Evolutionary conservation across 306 rosid genomes (phyloP).

Genomic region (Cotoneaster glaucophyllus): DNA sequence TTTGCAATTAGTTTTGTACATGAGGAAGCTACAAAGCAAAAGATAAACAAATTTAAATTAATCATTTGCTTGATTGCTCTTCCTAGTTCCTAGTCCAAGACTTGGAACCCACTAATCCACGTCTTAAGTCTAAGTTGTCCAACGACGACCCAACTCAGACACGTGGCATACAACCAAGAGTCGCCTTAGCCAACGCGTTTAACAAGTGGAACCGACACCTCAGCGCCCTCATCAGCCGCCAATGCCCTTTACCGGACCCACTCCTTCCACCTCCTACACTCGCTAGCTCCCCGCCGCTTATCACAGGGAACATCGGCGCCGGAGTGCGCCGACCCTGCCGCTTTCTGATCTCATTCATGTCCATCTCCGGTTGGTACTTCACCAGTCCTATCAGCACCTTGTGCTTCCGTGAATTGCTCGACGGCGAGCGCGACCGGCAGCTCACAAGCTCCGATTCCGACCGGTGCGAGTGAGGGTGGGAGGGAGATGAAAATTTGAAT

Average conservation of each 20-base stretch:
- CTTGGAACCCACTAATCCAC: background rate
- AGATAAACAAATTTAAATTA: background rate
- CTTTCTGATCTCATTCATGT: constrained; percentile 36
- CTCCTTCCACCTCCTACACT: background rate
- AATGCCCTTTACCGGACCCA: constrained; percentile 9
- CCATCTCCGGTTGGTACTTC: constrained; percentile 33
- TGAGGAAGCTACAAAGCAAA: background rate
- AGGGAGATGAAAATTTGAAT: background rate
- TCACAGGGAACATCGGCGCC: constrained; percentile 20
- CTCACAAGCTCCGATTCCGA: background rate
- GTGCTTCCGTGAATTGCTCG: constrained; percentile 12
- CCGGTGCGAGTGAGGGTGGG: background rate
- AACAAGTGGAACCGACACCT: constrained; percentile 21
- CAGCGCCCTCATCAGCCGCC: constrained; percentile 18
- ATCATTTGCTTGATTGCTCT: background rate
- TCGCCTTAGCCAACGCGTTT: constrained; percentile 17
- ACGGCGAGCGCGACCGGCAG: background rate
- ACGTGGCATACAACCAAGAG: constrained; percentile 27
- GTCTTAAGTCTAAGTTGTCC: background rate
- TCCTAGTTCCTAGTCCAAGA: background rate
- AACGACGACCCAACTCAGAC: background rate
- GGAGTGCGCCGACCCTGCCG: constrained; percentile 27
- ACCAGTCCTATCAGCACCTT: constrained; percentile 32
- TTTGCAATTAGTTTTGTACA: no score
- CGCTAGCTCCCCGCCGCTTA: background rate